Conservation (phyloP, 2,329 filamentous ascomycete species). For the Coniochaeta prunicola region DNA sequence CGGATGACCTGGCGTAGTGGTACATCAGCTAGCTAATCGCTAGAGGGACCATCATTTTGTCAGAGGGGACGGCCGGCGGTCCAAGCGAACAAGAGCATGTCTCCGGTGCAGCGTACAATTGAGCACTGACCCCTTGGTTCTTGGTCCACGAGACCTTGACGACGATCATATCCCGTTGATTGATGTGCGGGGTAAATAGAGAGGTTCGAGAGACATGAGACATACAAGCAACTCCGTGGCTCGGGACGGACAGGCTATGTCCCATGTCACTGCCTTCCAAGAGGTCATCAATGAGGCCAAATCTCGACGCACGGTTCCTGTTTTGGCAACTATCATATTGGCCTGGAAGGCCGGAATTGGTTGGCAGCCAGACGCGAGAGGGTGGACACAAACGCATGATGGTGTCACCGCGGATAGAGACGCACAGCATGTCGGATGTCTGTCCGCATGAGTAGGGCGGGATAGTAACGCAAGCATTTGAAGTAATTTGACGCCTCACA, state of each 20-base stretch:
- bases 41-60: neutral
- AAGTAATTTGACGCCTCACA: neutral
- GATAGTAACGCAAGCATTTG: neutral
- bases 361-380: neutral
- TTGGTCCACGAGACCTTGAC: neutral
- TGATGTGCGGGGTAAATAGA: constrained; percentile 5
- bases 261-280: neutral
- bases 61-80: neutral
- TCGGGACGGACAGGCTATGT: neutral
- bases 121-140: neutral
- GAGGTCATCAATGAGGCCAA: neutral
- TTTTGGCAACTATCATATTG: neutral
- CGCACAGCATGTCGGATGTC: neutral
- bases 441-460: neutral
- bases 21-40: neutral
- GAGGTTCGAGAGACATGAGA: constrained; percentile 2
- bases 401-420: neutral
- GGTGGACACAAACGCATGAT: neutral
- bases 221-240: neutral
- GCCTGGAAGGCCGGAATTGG: neutral
- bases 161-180: constrained; percentile 1
- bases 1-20: no score
- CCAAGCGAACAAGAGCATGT: neutral
- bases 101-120: neutral
- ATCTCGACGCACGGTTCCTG: neutral